Evolutionary conservation across 352 stramenopile species (phyloP), one percentile per base, ranked within the genome.

Genomic region (Phytophthora idaei): DNA sequence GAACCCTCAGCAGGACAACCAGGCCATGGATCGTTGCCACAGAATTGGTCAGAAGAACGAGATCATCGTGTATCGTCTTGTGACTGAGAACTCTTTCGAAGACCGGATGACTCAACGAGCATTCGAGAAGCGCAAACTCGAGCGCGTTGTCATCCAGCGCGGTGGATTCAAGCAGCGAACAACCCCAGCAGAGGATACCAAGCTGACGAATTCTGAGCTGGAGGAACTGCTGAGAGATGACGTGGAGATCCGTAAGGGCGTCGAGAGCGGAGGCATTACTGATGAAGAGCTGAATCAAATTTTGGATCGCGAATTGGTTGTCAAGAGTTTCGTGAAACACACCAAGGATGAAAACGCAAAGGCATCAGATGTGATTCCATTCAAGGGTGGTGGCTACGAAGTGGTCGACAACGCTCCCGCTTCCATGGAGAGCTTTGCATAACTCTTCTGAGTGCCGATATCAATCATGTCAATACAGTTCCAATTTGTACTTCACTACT

Each of bases 1-100:
- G 97, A 99, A 99, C 76, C 98, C 98, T 17, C 92, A 98, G 65
- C 98, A 97, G 46, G 97, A 99, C 73, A 94, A 93, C 59, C 91
- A 97, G 61, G 91, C 91, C 11, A 87, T 97, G 76, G 92, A 98
- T 63, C 87, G 92, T 48, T 94, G 85, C 59, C 92, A 98, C 64
- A 82, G 92, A 64, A 96, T 98, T 51, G 92, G 92, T 11, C 92
- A 98, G 73, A 97, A 75, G 41, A 94, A 94, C 57, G 80, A 94
- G 61, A 90, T 97, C 57, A 82, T 87, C 29, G 93, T 99, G 17
- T 98, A 98, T 69, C 89, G 95, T 2, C 78, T 98, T 49, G 89
- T 98, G 57, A 95, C 95, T 12, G 86, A 95, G 51, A 96, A 97
- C 66, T 98, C 90, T 48, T 95, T 98, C 39, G 96, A 99, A 74